Base-by-base conservation (phyloP, 345 rosid genomes). In the Acer yangbiense region DNA sequence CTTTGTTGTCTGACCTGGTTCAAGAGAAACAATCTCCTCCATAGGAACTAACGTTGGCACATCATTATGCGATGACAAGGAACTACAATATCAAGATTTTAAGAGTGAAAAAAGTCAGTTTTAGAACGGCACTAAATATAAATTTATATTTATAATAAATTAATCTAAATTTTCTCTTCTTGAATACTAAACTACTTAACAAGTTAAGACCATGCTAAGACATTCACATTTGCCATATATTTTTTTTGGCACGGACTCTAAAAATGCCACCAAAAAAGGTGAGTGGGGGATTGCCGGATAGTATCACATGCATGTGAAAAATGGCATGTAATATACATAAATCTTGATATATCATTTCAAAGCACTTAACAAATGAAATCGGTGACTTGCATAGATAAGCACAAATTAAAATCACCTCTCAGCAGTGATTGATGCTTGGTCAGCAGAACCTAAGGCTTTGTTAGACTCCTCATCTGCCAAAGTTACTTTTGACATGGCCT, bases 11-110 rank as follows among this genome's bases (percentile, higher is more conserved):
- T 93, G 87, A 71, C 88, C 92, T 62, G 96, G 93, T 81, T 88
- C 92, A 75, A 95, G 85, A 77, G 86, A 85, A 77, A 83, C 55
- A 25, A 95, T 84, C 75, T 85, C 88, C 85, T 92, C 97, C 93
- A 87, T 83, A 29, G 96, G 92, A 75, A 91, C 85, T 71, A 91
- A 65, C 52, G 86, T 83, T 71, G 96, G 93, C 66, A 92, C 80
- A 69, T 90, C 79, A 74, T 77, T 86, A 76, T 72, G 67, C 65
- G 90, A 84, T 66, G 74, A 57, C 62, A 71, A 58, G 75, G 77
- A 77, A 81, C 95, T 94, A 91, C 88, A 90, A 21, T 23, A 78
- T 50, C 44, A 41, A 77, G 79, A 77, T 27, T 76, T 27, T 69
- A 46, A 18, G 71, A 71, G 72, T 73, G 35, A 72, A 27, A 11